Conservation (phyloP, 495 filamentous ascomycete species). For the Hypoxylon rickii region DNA sequence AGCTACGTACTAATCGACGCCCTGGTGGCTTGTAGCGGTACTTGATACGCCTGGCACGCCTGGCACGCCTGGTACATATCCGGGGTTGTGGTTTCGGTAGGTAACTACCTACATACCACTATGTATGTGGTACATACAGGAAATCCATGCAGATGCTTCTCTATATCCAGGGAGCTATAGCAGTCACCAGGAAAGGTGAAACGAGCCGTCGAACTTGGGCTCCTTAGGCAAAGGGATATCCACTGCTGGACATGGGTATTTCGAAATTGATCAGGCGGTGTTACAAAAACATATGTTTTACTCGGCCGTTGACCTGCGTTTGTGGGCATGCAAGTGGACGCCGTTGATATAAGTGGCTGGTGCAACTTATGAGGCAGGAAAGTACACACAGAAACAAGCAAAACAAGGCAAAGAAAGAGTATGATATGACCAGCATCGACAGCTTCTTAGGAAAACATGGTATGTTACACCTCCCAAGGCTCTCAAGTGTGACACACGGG, state of each 20-base stretch:
- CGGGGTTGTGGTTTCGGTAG: neutral
- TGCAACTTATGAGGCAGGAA: too few species aligned
- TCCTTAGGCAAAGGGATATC: conserved; percentile 12
- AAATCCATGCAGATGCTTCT: neutral
- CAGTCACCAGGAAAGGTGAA: conserved; percentile 18
- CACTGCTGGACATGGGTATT: conserved; percentile 9
- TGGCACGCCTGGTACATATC: conserved; percentile 5
- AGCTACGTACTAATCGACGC: neutral
- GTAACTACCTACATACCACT: neutral
- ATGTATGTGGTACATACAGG: neutral
- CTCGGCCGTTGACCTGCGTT: conserved; percentile 7
- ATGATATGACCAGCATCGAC: too few species aligned
- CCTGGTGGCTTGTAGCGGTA: too few species aligned
- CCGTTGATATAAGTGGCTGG: too few species aligned
- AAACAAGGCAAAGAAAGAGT: too few species aligned
- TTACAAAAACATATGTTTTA: conserved; percentile 20
- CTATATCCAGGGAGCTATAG: neutral
- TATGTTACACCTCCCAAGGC: too few species aligned
- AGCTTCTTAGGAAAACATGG: too few species aligned
- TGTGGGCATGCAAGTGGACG: too few species aligned
- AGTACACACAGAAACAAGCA: too few species aligned
- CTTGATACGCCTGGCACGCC: too few species aligned
- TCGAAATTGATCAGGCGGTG: conserved; percentile 15
- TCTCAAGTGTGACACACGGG: too few species aligned
- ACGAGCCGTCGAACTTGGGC: conserved; percentile 24